These are phyloP conservation scores for Leersia perrieri DNA, from an alignment of 176 grass and related monocot species.

Conservation along the genomic window DNA sequence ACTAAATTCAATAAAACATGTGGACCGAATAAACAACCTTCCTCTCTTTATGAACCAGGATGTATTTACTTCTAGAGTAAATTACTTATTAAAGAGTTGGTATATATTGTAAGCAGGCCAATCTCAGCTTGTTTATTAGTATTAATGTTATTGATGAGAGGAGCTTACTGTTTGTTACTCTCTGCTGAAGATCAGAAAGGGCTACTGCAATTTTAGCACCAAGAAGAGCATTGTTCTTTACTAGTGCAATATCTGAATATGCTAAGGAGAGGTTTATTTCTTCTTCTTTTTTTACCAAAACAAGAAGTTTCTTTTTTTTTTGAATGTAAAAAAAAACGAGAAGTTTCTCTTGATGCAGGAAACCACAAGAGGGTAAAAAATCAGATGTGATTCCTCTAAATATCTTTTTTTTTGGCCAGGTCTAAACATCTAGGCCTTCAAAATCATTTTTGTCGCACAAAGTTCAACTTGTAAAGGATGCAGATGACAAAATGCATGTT, in stretches of 20 bases:
- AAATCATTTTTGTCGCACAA: neutral
- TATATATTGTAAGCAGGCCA: neutral
- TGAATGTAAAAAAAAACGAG: too few species aligned
- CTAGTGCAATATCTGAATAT: constrained; percentile 76
- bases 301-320: too few species aligned
- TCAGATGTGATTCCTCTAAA: neutral
- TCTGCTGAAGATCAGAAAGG: constrained; percentile 51
- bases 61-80: neutral
- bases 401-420: too few species aligned
- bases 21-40: neutral
- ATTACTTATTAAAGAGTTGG: neutral
- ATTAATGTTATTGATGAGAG: neutral
- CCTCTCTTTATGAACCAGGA: neutral
- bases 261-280: constrained; percentile 53
- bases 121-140: neutral
- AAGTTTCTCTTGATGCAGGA: neutral
- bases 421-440: neutral
- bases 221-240: constrained; percentile 88
- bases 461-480: neutral
- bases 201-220: constrained; percentile 78
- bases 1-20: neutral
- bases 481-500: neutral
- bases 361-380: neutral
- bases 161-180: constrained; percentile 37
- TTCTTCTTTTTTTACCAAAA: too few species aligned